These are phyloP conservation scores for Alternaria sp. DNA, from an alignment of 2,329 filamentous ascomycete species.

Conservation along the genomic window DNA sequence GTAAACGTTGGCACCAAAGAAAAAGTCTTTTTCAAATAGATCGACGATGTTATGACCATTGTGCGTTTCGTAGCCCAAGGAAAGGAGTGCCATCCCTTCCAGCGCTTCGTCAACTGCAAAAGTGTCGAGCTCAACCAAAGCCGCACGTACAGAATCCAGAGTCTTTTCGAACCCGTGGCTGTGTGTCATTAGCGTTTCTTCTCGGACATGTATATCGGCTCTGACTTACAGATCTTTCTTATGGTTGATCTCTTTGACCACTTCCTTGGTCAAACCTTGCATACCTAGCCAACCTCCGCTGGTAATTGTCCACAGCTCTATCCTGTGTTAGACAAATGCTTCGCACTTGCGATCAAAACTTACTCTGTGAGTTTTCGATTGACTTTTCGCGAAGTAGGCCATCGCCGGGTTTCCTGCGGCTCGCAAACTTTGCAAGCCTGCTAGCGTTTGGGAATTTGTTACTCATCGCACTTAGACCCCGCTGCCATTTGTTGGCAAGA, in stretches of 20 bases:
- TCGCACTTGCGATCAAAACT: background rate
- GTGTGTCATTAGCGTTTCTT: background rate
- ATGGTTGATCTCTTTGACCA: background rate
- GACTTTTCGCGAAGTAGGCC: background rate
- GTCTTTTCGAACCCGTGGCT: background rate
- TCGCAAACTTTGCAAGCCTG: background rate
- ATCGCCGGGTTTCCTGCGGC: background rate
- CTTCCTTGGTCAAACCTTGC: background rate
- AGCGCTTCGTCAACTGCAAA: background rate
- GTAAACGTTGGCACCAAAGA: background rate
- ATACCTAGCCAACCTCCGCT: background rate
- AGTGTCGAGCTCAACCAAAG: background rate
- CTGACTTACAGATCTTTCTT: background rate
- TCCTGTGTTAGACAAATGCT: background rate
- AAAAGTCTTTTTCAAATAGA: background rate
- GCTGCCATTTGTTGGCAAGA: background rate
- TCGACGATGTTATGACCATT: background rate
- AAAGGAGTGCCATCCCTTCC: background rate
- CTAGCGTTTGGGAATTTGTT: background rate
- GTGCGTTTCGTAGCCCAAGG: background rate
- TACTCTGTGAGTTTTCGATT: background rate
- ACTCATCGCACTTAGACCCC: background rate
- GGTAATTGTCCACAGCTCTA: background rate
- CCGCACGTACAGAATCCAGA: background rate
- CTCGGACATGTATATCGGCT: too few relatives aligned